These are phyloP conservation scores for Physocladia obscura DNA, from an alignment of 192 early-diverging fungal species.

Conservation along the genomic window DNA sequence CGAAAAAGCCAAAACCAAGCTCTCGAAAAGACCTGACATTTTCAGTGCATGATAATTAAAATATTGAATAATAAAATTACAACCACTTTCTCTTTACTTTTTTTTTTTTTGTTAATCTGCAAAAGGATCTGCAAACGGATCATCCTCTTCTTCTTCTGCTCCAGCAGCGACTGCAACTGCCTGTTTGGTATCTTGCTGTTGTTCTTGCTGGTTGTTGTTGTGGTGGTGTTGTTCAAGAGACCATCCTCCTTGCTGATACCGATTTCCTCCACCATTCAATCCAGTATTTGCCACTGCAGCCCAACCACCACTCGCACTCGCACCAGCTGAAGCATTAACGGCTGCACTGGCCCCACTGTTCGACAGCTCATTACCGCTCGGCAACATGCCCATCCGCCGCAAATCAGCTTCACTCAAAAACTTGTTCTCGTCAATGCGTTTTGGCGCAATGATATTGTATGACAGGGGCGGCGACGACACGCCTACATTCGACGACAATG, in stretches of 20 bases:
- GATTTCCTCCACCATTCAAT: neutral
- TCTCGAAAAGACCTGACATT: conserved; percentile 36
- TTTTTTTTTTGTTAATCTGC: conserved; percentile 11
- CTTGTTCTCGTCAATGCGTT: conserved; percentile 25
- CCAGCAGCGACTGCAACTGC: neutral
- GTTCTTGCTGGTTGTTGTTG: neutral
- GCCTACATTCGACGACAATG: too few species aligned
- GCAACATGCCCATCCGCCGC: conserved; percentile 12
- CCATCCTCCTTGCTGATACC: neutral
- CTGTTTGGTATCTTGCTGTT: too few species aligned
- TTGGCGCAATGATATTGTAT: neutral
- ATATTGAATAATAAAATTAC: neutral
- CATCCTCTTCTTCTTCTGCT: conserved; percentile 8
- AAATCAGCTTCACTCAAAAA: conserved; percentile 19
- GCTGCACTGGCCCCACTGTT: neutral
- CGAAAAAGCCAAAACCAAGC: conserved; percentile 38
- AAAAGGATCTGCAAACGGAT: conserved; percentile 26
- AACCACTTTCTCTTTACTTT: neutral
- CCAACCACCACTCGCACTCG: neutral
- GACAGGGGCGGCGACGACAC: neutral
- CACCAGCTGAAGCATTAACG: neutral
- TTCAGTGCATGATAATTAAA: conserved; percentile 3
- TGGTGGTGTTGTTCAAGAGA: neutral
- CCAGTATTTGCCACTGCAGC: neutral
- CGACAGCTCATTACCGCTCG: neutral